These are phyloP conservation scores for Reticulascus tulasneorum DNA, from an alignment of 2,329 filamentous ascomycete genomes.

Conservation along the genomic window DNA sequence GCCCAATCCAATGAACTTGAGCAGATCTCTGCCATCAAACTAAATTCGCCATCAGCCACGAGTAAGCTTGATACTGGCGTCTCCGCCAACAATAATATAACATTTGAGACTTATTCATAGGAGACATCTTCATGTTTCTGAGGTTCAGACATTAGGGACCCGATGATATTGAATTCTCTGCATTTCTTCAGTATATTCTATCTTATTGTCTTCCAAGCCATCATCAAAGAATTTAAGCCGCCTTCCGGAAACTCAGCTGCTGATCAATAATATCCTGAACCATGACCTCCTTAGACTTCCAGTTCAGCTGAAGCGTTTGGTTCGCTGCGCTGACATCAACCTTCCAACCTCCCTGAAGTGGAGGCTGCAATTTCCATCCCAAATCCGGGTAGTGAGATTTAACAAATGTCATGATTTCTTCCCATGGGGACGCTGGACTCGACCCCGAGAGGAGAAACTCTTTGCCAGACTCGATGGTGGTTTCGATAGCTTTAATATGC, in stretches of 20 bases:
- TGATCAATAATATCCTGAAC: neutral
- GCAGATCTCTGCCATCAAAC: no score
- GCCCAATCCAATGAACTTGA: no score
- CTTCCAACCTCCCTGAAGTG: neutral
- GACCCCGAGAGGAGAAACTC: slow-evolving; percentile 6
- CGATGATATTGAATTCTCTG: no score
- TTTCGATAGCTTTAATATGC: neutral
- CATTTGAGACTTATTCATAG: no score
- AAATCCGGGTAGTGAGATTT: neutral
- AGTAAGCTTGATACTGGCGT: no score
- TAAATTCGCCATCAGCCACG: no score
- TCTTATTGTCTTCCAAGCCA: no score
- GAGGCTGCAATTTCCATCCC: neutral
- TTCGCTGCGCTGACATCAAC: neutral
- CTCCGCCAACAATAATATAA: no score
- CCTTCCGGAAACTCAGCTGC: neutral
- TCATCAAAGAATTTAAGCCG: no score
- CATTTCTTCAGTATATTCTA: no score
- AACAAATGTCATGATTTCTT: neutral
- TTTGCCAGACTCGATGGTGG: neutral
- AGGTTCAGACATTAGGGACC: no score
- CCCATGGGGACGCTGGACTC: neutral
- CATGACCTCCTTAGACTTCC: neutral
- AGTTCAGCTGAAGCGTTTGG: slow-evolving; percentile 1
- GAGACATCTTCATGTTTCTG: no score